Base-by-base conservation (phyloP, 2,329 filamentous ascomycete genomes). In the Fusarium burgessii region DNA sequence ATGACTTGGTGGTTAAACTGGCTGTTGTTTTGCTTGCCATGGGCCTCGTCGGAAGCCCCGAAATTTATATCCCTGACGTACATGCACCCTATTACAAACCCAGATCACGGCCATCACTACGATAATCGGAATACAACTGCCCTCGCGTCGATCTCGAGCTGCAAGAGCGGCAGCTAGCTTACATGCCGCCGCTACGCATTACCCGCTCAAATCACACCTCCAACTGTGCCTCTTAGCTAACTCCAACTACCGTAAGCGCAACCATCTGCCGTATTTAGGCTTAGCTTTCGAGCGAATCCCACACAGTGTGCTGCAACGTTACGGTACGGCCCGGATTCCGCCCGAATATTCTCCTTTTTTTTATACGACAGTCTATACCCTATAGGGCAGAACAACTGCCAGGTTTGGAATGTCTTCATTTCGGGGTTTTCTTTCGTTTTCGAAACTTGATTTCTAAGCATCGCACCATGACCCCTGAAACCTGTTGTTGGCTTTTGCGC, bases 301-400 rank as follows among this genome's bases (percentile, higher is more conserved):
- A 54, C 50, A 54, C 50, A 41, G 50, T 54, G 50, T 6, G 18
- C 25, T 42, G 50, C 20, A 54, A 54, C 33, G 50, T 20, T 54
- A 41, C 50, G 50, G 50, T 11, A 54, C 36, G 36, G 11, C 13
- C 50, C 36, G 36, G 23, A 25, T 43, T 43, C 41, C 23, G 23
- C 15, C 12, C 29, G 29, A 29, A 9, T 8, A 29, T 29, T 29
- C 29, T 29, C 29, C 29, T 29, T 29, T 7, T 7, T 29, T 29
- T 11, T 29, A 29, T 29, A 29, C 29, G 29, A 29, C 5, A 29
- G 29, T 10, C 6, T 1, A 7, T 54, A 42, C 50, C 50, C 50
- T 42, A 42, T 32, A 41, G 18, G 50, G 50, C 5, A 17, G 36
- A 29, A 29, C 29, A 29, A 7, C 7, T 4, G 10, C 6, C 33